These are phyloP conservation scores for Neonectria hederae DNA, from an alignment of 2,329 filamentous ascomycete species.

Conservation along the genomic window DNA sequence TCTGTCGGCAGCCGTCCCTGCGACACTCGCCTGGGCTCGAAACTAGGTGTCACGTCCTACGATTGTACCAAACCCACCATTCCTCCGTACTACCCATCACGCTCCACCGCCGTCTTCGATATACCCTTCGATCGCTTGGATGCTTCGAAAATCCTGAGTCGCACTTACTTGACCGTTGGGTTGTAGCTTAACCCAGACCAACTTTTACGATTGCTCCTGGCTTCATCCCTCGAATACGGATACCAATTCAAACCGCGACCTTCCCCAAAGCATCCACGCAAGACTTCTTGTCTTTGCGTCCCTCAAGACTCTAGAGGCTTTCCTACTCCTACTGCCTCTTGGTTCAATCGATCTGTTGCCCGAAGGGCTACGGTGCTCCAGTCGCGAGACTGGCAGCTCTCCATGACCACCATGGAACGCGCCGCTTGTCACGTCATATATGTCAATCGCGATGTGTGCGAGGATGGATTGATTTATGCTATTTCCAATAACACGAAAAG, in stretches of 20 bases:
- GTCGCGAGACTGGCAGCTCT: conserved; percentile 69
- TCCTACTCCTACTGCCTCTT: conserved; percentile 26
- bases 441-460: conserved; percentile 63
- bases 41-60: conserved; percentile 33
- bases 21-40: conserved; percentile 24
- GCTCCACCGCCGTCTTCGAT: conserved; percentile 24
- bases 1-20: conserved; percentile 33
- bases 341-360: conserved; percentile 38
- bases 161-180: conserved; percentile 23
- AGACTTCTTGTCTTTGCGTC: conserved; percentile 28
- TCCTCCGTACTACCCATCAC: conserved; percentile 25
- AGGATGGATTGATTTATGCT: conserved; percentile 55
- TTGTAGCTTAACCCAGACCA: conserved; percentile 15
- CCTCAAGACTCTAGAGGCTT: conserved; percentile 26
- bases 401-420: conserved; percentile 65
- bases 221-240: conserved; percentile 6
- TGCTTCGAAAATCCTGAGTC: conserved; percentile 32
- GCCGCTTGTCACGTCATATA: conserved; percentile 68
- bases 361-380: conserved; percentile 65
- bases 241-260: not conserved
- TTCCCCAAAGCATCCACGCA: conserved; percentile 6
- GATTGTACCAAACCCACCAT: conserved; percentile 32
- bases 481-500: conserved; percentile 25
- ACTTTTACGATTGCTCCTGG: not conserved
- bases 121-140: conserved; percentile 22